Evolutionary conservation across 495 filamentous ascomycete genomes (phyloP).

Genomic region (Penicillium mononematosum): DNA sequence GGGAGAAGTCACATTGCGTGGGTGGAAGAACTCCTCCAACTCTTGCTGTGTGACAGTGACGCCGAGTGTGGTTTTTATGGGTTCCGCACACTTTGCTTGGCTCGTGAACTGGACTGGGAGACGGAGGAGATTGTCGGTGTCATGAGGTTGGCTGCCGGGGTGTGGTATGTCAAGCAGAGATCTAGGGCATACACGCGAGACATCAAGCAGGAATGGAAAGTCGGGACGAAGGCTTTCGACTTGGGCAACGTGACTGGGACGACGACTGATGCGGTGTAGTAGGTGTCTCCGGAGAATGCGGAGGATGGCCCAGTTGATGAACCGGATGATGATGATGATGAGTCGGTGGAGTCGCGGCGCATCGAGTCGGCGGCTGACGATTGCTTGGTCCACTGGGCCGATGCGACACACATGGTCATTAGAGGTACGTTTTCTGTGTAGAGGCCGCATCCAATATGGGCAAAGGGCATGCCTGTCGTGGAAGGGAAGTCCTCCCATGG

Average conservation of each 20-base stretch:
- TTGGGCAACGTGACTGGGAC: conserved; percentile 74
- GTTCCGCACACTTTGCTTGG: conserved; percentile 16
- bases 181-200: conserved; percentile 77
- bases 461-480: conserved; percentile 23
- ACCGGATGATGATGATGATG: conserved; percentile 28
- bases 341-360: conserved; percentile 63
- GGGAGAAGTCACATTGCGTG: conserved; percentile 32
- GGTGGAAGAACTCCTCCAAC: conserved; percentile 41
- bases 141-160: conserved; percentile 52
- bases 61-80: conserved; percentile 22
- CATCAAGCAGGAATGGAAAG: conserved; percentile 84
- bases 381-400: conserved; percentile 66
- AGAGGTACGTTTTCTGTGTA: conserved; percentile 64
- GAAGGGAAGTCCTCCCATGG: conserved; percentile 56
- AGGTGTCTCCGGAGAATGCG: conserved; percentile 40
- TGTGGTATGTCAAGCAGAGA: conserved; percentile 61
- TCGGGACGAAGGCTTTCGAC: conserved; percentile 74
- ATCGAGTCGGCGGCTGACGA: conserved; percentile 19
- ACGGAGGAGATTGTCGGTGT: conserved; percentile 61
- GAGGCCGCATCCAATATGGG: conserved; percentile 57
- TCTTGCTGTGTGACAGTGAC: conserved; percentile 36
- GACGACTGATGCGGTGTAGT: conserved; percentile 66
- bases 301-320: conserved; percentile 43
- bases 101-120: conserved; percentile 74
- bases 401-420: conserved; percentile 61